phyloP scores from a whole-genome alignment of 169 alveolate species.

The Plasmodium sp. region DNA sequence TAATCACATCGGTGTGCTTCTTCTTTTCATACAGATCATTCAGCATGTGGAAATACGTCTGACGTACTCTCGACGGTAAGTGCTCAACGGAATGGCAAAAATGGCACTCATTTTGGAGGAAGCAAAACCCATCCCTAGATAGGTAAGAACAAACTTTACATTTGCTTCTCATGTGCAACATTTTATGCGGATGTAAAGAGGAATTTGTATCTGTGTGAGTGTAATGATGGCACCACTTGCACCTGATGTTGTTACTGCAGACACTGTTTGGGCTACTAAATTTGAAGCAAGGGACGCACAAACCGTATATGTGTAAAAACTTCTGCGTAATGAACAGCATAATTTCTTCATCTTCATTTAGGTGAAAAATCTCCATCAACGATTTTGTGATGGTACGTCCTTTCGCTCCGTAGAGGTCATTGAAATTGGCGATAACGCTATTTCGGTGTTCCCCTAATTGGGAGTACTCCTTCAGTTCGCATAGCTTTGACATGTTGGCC shows the following conservation, averaged over 20 bases:
- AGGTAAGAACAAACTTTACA: slow-evolving; percentile 43
- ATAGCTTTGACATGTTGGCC: not conserved
- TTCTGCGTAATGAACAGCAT: slow-evolving; percentile 15
- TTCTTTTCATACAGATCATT: slow-evolving; percentile 6
- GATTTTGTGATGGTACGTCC: slow-evolving; percentile 29
- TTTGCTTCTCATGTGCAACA: slow-evolving; percentile 26
- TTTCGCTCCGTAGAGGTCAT: slow-evolving; percentile 29
- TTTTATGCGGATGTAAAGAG: slow-evolving; percentile 6
- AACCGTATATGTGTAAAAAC: slow-evolving; percentile 19
- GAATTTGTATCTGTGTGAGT: slow-evolving; percentile 6
- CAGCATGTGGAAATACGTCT: not conserved
- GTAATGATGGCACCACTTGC: slow-evolving; percentile 56
- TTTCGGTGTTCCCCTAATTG: slow-evolving; percentile 33
- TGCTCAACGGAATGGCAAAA: slow-evolving; percentile 48
- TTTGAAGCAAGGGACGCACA: slow-evolving; percentile 45
- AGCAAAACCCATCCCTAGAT: slow-evolving; percentile 13
- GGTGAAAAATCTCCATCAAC: slow-evolving; percentile 1
- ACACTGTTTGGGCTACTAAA: not conserved
- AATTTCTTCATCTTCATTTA: slow-evolving; percentile 2
- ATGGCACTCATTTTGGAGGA: not conserved
- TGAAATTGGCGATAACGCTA: not conserved
- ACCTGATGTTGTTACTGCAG: not conserved
- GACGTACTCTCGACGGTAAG: not conserved
- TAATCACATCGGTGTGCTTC: not conserved
- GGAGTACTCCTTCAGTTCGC: slow-evolving; percentile 28